A percentile compares a stretch with the other conserved stretches of the same genome.
These are phyloP conservation scores for Physcia stellaris DNA, from an alignment of 495 filamentous ascomycete genomes.

Conservation along the genomic window DNA sequence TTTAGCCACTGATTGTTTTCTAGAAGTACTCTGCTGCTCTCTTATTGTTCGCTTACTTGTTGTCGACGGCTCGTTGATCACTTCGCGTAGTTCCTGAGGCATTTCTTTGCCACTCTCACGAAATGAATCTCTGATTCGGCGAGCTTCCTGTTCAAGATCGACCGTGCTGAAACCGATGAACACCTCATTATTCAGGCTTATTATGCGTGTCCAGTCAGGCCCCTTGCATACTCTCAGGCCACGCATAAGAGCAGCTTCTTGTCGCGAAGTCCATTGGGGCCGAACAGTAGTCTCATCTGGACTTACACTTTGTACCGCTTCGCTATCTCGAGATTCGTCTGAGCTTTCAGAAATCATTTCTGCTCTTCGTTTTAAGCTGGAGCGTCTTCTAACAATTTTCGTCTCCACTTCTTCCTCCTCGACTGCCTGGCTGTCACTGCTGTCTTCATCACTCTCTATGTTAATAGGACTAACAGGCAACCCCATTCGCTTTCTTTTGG, in stretches of 20 bases:
- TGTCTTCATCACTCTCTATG: neutral
- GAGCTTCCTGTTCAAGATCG: too few relatives aligned
- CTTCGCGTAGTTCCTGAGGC: too few relatives aligned
- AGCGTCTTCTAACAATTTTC: neutral
- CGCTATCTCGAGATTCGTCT: neutral
- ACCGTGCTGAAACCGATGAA: too few relatives aligned
- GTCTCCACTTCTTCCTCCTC: neutral
- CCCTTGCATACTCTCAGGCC: conserved; percentile 1
- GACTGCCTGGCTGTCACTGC: neutral
- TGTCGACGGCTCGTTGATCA: too few relatives aligned
- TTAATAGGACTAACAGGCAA: conserved; percentile 12
- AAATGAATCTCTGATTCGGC: too few relatives aligned
- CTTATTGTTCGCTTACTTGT: too few relatives aligned
- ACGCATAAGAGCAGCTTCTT: conserved; percentile 5
- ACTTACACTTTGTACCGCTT: neutral
- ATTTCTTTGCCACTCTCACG: too few relatives aligned
- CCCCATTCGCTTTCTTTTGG: conserved; percentile 26
- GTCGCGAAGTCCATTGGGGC: conserved; percentile 6
- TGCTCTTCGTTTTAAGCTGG: neutral
- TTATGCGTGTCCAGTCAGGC: conserved; percentile 3
- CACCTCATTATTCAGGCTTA: too few relatives aligned
- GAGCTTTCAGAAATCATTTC: neutral
- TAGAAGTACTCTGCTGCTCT: too few relatives aligned
- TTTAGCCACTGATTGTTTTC: too few relatives aligned
- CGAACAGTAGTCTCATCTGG: too few relatives aligned